These are phyloP conservation scores for Phialemonium atrogriseum DNA, from an alignment of 2,329 filamentous ascomycete genomes.

Conservation along the genomic window DNA sequence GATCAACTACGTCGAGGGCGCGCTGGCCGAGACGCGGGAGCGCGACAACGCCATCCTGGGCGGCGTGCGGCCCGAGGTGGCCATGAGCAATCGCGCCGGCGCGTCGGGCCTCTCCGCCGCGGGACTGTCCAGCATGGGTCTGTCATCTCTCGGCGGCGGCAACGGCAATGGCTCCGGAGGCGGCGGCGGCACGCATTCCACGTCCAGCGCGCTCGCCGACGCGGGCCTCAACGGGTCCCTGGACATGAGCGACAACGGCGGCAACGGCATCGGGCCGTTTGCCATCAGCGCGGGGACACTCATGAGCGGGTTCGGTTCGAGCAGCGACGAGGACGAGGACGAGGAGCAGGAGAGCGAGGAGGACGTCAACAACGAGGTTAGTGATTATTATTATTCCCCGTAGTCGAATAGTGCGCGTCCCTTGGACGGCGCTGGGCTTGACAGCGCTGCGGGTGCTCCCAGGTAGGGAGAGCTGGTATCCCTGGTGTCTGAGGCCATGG, in stretches of 20 bases:
- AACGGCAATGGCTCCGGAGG: conserved; percentile 23
- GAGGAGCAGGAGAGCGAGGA: conserved; percentile 82
- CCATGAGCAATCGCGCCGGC: conserved; percentile 65
- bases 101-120: conserved; percentile 38
- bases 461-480: neutral
- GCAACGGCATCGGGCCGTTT: conserved; percentile 63
- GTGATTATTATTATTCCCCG: too few relatives aligned
- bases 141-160: too few relatives aligned
- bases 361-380: conserved; percentile 61
- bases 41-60: conserved; percentile 97
- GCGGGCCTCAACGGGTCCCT: conserved; percentile 72
- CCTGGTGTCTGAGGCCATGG: conserved; percentile 1
- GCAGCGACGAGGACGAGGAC: conserved; percentile 92
- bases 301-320: conserved; percentile 87
- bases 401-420: too few relatives aligned
- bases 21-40: conserved; percentile 86
- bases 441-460: neutral
- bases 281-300: conserved; percentile 66
- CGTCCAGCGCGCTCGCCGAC: conserved; percentile 66
- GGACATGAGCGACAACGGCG: conserved; percentile 56
- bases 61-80: conserved; percentile 85
- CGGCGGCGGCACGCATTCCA: conserved; percentile 22
- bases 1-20: conserved; percentile 92
- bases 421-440: neutral
- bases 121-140: conserved; percentile 37